These are phyloP conservation scores for Medicago ruthenica DNA, from an alignment of 306 rosid genomes.

Conservation along the genomic window DNA sequence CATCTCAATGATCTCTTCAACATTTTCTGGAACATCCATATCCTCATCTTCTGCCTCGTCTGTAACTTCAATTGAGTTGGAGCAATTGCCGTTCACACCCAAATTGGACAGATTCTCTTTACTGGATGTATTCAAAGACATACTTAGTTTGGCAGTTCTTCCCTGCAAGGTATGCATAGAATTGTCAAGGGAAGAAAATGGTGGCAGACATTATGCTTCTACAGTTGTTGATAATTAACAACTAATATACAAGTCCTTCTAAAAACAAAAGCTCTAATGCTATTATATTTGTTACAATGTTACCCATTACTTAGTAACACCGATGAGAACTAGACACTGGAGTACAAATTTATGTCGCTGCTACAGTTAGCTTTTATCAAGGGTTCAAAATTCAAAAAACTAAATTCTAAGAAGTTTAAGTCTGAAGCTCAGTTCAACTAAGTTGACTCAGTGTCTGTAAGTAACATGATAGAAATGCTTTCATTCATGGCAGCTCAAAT, in stretches of 20 bases:
- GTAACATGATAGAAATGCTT: constrained; percentile 21
- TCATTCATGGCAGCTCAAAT: constrained; percentile 26
- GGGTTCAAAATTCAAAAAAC: constrained; percentile 19
- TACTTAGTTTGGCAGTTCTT: constrained; percentile 65
- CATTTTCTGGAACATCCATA: constrained; percentile 87
- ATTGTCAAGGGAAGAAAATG: constrained; percentile 47
- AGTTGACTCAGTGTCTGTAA: constrained; percentile 21
- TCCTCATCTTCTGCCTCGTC: constrained; percentile 72
- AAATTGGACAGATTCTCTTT: constrained; percentile 49
- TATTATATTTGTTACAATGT: not conserved
- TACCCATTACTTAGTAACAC: constrained; percentile 16
- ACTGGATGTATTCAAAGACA: constrained; percentile 55
- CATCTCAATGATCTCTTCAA: constrained; percentile 98
- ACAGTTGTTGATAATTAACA: constrained; percentile 25
- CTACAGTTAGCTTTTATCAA: constrained; percentile 22
- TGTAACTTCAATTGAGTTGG: constrained; percentile 45
- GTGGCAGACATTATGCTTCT: constrained; percentile 40
- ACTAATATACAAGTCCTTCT: constrained; percentile 22
- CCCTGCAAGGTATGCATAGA: constrained; percentile 62
- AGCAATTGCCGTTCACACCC: constrained; percentile 42
- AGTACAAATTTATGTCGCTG: not conserved
- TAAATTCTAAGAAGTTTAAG: constrained; percentile 20
- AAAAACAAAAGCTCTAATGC: constrained; percentile 12
- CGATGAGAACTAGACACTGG: constrained; percentile 21
- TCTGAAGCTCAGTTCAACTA: constrained; percentile 25